phyloP scores from a whole-genome alignment of 2,329 filamentous ascomycete species.

The Fusarium denticulatum region DNA sequence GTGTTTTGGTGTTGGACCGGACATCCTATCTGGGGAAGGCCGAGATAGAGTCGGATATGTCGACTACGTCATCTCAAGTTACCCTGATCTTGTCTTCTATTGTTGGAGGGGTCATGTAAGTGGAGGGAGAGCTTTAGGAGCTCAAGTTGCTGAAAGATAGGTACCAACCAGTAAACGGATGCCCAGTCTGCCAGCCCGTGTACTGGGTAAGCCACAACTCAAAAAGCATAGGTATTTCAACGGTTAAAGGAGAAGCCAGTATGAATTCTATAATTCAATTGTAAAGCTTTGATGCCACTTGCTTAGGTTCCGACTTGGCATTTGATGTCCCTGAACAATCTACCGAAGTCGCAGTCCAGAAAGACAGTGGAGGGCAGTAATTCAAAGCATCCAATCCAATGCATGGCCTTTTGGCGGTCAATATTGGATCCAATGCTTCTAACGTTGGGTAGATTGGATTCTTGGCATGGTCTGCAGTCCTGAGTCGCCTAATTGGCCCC shows the following conservation, averaged over 20 bases:
- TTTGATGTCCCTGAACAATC: neutral
- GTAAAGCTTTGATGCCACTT: neutral
- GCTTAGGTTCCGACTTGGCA: constrained; percentile 9
- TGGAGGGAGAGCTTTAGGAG: neutral
- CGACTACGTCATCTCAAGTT: constrained; percentile 24
- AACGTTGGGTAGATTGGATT: neutral
- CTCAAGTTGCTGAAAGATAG: neutral
- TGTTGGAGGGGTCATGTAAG: neutral
- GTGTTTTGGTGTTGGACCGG: neutral
- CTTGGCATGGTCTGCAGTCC: neutral
- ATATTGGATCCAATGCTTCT: neutral
- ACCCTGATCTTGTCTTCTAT: neutral
- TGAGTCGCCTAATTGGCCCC: neutral
- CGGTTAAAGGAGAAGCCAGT: neutral
- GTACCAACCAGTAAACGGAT: neutral
- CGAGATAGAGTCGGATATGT: neutral
- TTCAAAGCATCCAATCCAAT: neutral
- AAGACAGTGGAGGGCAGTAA: neutral
- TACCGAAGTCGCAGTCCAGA: neutral
- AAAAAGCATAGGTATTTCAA: neutral
- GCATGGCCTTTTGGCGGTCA: neutral
- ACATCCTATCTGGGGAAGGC: neutral
- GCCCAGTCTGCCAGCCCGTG: neutral
- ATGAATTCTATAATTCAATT: neutral
- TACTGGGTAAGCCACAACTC: neutral